Evolutionary conservation across 306 rosid genomes (phyloP).

Genomic region (Acacia acuminata): DNA sequence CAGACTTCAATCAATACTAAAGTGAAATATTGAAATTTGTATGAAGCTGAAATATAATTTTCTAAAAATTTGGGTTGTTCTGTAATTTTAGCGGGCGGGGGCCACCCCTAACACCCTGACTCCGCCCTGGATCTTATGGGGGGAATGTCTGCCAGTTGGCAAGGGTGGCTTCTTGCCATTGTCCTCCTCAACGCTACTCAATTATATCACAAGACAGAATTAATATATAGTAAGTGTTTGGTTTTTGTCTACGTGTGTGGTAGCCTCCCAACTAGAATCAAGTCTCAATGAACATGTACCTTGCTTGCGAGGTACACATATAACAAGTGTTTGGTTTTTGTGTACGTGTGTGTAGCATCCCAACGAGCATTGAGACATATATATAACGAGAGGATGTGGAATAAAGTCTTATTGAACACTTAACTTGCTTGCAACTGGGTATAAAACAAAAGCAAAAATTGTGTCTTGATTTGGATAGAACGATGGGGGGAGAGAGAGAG

Average conservation of each 20-base stretch:
- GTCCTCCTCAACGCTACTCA: neutral
- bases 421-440: conserved; percentile 63
- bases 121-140: neutral
- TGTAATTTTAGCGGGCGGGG: too few relatives aligned
- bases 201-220: neutral
- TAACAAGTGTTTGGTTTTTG: neutral
- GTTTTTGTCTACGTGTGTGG: conserved; percentile 14
- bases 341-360: conserved; percentile 8
- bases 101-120: too few relatives aligned
- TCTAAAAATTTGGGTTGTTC: too few relatives aligned
- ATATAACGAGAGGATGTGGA: conserved; percentile 37
- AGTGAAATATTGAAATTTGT: too few relatives aligned
- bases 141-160: neutral
- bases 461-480: neutral
- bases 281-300: conserved; percentile 48
- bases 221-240: neutral
- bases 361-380: conserved; percentile 13
- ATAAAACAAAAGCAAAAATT: conserved; percentile 35
- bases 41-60: too few relatives aligned
- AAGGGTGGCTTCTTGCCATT: neutral
- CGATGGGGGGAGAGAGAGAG: too few relatives aligned
- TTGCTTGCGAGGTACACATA: conserved; percentile 47
- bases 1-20: neutral
- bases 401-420: conserved; percentile 44
- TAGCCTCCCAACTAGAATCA: neutral